Percentiles rank a stretch among this genome's conserved stretches.
Conservation (phyloP, 2,329 filamentous ascomycete genomes). For the Nemania abortiva region DNA sequence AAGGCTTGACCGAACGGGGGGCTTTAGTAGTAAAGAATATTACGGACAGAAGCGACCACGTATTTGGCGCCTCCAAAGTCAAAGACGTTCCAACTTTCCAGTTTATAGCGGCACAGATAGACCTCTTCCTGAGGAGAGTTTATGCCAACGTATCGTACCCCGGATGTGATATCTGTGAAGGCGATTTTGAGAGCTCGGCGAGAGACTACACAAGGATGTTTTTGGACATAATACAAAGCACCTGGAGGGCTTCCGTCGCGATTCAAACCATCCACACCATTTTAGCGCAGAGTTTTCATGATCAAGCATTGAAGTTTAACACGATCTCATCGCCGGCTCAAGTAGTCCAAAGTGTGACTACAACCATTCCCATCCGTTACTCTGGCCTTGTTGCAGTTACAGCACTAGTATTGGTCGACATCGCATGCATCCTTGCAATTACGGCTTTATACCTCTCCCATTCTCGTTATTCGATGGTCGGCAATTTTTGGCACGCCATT, state of each 20-base stretch:
- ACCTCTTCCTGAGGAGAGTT: neutral
- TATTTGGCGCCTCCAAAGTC: neutral
- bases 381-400: neutral
- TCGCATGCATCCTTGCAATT: slow-evolving; percentile 7
- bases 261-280: neutral
- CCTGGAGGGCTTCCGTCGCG: slow-evolving; percentile 9
- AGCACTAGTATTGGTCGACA: neutral
- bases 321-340: neutral
- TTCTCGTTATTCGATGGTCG: slow-evolving; percentile 7
- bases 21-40: slow-evolving; percentile 1
- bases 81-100: neutral
- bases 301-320: neutral
- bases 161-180: neutral
- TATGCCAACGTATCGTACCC: neutral
- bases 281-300: neutral
- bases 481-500: slow-evolving; percentile 17
- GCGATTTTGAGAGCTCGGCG: neutral
- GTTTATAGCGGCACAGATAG: neutral
- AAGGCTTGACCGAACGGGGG: slow-evolving; percentile 7
- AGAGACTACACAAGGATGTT: slow-evolving; percentile 1
- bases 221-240: neutral
- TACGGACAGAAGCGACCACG: neutral
- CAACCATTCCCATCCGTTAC: neutral
- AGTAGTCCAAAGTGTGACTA: neutral
- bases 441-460: slow-evolving; percentile 9